Conservation (phyloP, 257 asterid genomes). For the Hygrophila difformis region DNA sequence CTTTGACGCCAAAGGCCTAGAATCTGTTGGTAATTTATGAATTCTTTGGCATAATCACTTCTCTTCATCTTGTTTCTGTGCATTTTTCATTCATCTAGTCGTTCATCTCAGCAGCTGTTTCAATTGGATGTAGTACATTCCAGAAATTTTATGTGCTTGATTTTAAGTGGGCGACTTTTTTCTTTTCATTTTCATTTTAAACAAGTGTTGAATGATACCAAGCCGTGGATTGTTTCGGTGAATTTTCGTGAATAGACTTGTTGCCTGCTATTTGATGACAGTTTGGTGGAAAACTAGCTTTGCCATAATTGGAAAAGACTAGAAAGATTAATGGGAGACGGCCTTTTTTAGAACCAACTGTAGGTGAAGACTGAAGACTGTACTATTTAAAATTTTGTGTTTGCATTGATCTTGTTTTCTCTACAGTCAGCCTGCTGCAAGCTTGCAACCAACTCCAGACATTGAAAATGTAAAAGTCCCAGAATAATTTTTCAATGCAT, state of each 20-base stretch:
- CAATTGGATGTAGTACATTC: no score
- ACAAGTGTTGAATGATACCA: no score
- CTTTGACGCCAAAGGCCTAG: neutral
- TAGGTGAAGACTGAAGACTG: constrained; percentile 33
- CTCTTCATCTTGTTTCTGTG: no score
- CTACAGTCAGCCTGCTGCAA: constrained; percentile 53
- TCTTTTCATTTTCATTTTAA: no score
- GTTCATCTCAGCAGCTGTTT: no score
- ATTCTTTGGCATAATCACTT: constrained; percentile 3
- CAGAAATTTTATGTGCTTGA: no score
- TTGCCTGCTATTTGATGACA: constrained; percentile 6
- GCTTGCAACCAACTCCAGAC: constrained; percentile 35
- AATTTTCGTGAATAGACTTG: no score
- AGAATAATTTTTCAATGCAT: constrained; percentile 55
- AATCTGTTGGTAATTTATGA: constrained; percentile 4
- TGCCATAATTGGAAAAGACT: constrained; percentile 2
- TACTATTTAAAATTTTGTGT: neutral
- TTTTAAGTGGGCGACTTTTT: no score
- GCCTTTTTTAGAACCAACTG: constrained; percentile 30
- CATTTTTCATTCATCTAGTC: no score
- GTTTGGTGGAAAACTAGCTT: neutral
- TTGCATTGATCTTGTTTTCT: constrained; percentile 11
- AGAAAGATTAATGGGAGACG: neutral
- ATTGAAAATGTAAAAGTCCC: constrained; percentile 50
- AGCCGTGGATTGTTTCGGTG: no score